Percentiles rank a stretch among this genome's conserved stretches.
Evolutionary conservation across 768 basidiomycete species (phyloP).

Genomic region (Neoboletus brunneissimus): DNA sequence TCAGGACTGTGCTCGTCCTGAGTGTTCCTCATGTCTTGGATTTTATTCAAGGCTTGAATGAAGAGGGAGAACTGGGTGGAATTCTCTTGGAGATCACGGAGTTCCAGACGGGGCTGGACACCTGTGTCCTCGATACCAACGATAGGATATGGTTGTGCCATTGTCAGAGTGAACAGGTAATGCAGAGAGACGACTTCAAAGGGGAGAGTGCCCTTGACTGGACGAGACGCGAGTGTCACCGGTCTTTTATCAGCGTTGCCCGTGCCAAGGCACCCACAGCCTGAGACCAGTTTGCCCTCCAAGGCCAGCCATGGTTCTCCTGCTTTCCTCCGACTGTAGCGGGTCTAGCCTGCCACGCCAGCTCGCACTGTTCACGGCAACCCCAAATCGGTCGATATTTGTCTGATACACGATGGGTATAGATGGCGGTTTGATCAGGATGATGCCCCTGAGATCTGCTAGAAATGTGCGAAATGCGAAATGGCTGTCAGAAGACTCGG

Average conservation of each 20-base stretch:
- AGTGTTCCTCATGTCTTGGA: slow-evolving; percentile 2
- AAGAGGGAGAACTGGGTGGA: slow-evolving; percentile 19
- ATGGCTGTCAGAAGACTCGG: too few species aligned
- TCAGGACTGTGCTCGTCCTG: background rate
- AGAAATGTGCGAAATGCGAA: background rate
- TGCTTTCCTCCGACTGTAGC: background rate
- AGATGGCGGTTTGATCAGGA: background rate
- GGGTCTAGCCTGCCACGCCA: background rate
- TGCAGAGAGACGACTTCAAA: background rate
- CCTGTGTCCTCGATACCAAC: slow-evolving; percentile 1
- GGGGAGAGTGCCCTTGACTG: background rate
- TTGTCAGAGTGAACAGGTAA: background rate
- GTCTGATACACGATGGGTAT: background rate
- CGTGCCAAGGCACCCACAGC: background rate
- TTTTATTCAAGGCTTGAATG: slow-evolving; percentile 10
- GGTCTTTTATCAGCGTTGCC: slow-evolving; percentile 1
- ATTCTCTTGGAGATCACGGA: slow-evolving; percentile 12
- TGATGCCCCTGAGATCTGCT: background rate
- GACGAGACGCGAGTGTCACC: background rate
- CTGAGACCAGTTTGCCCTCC: background rate
- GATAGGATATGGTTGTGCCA: slow-evolving; percentile 14
- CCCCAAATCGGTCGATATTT: background rate
- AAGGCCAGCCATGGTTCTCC: background rate
- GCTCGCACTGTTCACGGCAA: background rate
- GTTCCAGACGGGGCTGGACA: slow-evolving; percentile 14